Evolutionary conservation across 352 stramenopile genomes (phyloP), one percentile per base, ranked within the genome.

Genomic region (Stephanocyclus meneghinianus): DNA sequence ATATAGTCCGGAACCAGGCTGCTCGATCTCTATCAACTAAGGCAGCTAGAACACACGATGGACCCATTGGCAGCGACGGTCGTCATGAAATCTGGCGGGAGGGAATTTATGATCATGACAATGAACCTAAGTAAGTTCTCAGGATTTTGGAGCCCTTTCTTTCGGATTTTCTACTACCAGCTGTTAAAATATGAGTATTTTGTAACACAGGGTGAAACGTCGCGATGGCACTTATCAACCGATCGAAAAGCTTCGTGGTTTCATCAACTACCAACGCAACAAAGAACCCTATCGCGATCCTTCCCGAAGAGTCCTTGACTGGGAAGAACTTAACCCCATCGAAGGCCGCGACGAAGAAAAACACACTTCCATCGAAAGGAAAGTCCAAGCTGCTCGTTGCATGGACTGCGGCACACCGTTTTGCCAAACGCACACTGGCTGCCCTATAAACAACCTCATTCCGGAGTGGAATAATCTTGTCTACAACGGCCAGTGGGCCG

Each of bases 341-440:
- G 89, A 95, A 26, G 95, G 95, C 59, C 60, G 67, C 21, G 93
- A 98, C 62, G 90, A 94, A 8, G 77, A 84, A n/a, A 93, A 97
- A 81, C 94, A 96, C 80, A 97, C 96, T 8, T 76, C 48, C 30
- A 82, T 95, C 13, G 92, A 96, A 82, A 84, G 89, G 15, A 95
- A 93, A 60, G 91, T 96, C 29, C 97, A 99, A 84, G 96, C 96
- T 1, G 96, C 96, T 61, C 95, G 97, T 42, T 99, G 97, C 91
- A 99, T 99, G 97, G 96, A 99, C 90, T 99, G 97, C 85, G 97
- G 97, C 55, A 99, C 96, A 15, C 97, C 97, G 40, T 99, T 99
- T 80, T 99, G 96, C 87, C 96, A 98, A 88, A 98, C 96, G 42
- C 96, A 98, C 88, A 98, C 96, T 48, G 97, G 97, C 59, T 98